Conservation (phyloP, 2,329 filamentous ascomycete genomes). For the Xylaria hypoxylon region DNA sequence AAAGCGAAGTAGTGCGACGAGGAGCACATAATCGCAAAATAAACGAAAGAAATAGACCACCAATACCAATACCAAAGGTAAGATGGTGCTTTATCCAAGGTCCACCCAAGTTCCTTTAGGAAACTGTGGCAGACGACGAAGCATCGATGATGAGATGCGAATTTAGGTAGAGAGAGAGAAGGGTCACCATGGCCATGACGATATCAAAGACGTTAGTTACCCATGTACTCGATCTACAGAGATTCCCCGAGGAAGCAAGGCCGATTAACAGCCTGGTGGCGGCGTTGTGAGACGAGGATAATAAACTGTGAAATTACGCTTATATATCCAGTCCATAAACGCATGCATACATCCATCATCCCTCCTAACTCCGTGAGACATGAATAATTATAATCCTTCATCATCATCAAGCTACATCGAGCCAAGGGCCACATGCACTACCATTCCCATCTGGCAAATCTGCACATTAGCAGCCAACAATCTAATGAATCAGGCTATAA, state of each 20-base stretch:
- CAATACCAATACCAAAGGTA: background rate
- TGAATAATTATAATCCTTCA: background rate
- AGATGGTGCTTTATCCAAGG: background rate
- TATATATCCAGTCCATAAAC: background rate
- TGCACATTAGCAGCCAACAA: background rate
- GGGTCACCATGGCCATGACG: background rate
- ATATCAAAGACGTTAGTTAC: background rate
- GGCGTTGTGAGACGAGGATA: constrained; percentile 38
- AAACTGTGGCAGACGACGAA: background rate
- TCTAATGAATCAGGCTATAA: background rate
- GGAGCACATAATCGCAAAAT: background rate
- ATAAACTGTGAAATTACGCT: constrained; percentile 20
- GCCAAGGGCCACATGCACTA: background rate
- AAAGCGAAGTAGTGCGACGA: constrained; percentile 64
- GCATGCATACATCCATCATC: too few species aligned
- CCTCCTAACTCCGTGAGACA: background rate
- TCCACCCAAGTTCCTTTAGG: too few species aligned
- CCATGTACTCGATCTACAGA: constrained; percentile 4
- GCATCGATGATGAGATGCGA: background rate
- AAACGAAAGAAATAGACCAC: background rate
- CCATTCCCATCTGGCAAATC: background rate
- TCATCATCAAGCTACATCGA: background rate
- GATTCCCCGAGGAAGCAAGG: constrained; percentile 30
- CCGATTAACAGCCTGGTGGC: constrained; percentile 32
- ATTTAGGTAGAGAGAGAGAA: background rate